A percentile compares a stretch with the other conserved stretches of the same genome.
These are phyloP conservation scores for Naganishia friedmannii DNA, from an alignment of 768 basidiomycete genomes.

Conservation along the genomic window DNA sequence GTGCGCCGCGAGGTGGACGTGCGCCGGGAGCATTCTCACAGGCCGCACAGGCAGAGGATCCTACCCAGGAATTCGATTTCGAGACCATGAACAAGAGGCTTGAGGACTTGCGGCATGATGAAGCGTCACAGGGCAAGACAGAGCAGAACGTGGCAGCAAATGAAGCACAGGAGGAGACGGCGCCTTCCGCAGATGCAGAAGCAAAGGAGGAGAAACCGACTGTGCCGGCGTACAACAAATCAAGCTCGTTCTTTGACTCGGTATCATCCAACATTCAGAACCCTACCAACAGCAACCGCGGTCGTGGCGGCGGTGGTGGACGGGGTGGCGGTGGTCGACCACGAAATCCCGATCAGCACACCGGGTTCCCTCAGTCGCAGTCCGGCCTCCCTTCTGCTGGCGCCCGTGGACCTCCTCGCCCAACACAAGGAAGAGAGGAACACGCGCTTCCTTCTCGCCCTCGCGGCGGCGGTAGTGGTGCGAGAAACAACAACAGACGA, in stretches of 20 bases:
- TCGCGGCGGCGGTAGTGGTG: neutral
- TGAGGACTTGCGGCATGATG: conserved; percentile 21
- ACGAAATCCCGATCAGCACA: neutral
- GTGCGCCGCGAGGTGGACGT: neutral
- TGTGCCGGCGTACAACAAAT: conserved; percentile 31
- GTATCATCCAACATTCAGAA: conserved; percentile 29
- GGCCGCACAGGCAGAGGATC: conserved; percentile 11
- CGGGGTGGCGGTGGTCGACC: neutral
- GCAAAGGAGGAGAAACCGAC: conserved; percentile 6
- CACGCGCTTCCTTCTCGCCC: neutral
- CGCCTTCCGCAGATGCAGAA: neutral
- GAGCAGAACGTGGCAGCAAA: conserved; percentile 1
- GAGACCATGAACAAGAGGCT: conserved; percentile 31
- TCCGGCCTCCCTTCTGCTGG: neutral
- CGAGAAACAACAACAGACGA: neutral
- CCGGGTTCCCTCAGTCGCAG: too few species aligned
- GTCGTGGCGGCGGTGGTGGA: neutral
- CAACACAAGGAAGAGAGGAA: neutral
- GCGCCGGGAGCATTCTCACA: conserved; percentile 15
- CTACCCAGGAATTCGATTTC: conserved; percentile 30
- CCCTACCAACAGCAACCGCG: neutral
- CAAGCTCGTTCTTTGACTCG: conserved; percentile 34
- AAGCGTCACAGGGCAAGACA: neutral
- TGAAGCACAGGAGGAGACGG: neutral
- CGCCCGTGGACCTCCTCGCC: neutral